Base-by-base conservation (phyloP, 441 rosid genomes). In the Syzygium malaccense region DNA sequence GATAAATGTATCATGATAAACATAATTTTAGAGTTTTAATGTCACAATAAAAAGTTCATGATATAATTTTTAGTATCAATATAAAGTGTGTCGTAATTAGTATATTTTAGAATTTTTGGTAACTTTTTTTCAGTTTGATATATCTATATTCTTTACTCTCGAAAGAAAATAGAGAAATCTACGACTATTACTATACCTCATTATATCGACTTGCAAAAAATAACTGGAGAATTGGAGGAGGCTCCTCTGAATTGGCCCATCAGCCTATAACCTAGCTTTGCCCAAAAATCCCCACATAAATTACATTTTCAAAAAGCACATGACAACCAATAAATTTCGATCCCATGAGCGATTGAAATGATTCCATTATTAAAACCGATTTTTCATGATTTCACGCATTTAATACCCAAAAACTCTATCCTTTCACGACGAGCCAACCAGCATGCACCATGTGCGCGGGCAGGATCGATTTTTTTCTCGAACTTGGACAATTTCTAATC, bases 381-480 rank as follows among this genome's bases (percentile, higher is more conserved):
- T 12, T 41, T n/a, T 41, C 4, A 2, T 0, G 1, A 3, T 23
- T 37, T 1, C 5, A 1, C 3, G 2, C 7, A 3, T 41, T 23
- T 41, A 41, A 37, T 12, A 26, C 3, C 18, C 20, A 11, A 33
- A 45, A 30, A 23, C 5, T 12, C 8, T 41, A 6, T 75, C 1
- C 1, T 23, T 3, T 41, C 15, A 5, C 1, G 30, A 7, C 3
- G 0, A 7, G 11, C 6, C 4, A 14, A 2, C 2, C 0, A n/a
- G 33, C 20, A n/a, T 0, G 12, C 12, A 4, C 41, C 23, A 18
- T 9, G 6, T 4, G 17, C 7, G 2, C 20, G 3, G 0, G 1
- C 10, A 2, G 1, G 5, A 17, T 17, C 18, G 23, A 4, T 32
- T 66, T 17, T 64, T 30, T 66, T 30, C 30, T 37, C 25, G 5